Conservation (phyloP, 495 filamentous ascomycete species). For the Aspergillus bridgeri region DNA sequence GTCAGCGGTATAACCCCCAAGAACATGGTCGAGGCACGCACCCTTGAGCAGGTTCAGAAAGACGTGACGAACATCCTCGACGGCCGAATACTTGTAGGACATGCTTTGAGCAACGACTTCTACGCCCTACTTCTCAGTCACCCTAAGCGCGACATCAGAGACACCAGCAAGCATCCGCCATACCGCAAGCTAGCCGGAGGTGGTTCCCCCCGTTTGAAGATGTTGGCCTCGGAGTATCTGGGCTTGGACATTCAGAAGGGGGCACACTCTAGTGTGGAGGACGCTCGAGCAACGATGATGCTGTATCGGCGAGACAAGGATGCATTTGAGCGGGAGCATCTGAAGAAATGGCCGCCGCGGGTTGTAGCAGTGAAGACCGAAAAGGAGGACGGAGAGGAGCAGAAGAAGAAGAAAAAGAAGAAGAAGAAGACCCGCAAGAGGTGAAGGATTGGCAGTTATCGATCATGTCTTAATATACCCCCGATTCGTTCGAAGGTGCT, state of each 20-base stretch:
- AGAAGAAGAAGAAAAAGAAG: slow-evolving; percentile 51
- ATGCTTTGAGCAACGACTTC: slow-evolving; percentile 86
- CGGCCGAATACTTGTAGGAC: slow-evolving; percentile 76
- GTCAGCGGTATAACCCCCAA: slow-evolving; percentile 74
- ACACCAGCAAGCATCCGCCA: slow-evolving; percentile 73
- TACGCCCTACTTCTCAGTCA: slow-evolving; percentile 72
- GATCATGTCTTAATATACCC: slow-evolving; percentile 28
- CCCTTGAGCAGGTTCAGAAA: slow-evolving; percentile 70
- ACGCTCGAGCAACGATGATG: slow-evolving; percentile 85
- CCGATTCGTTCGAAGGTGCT: slow-evolving; percentile 10
- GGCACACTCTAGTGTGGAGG: slow-evolving; percentile 74
- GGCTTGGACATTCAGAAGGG: slow-evolving; percentile 81
- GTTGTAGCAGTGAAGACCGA: slow-evolving; percentile 38
- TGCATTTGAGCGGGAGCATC: slow-evolving; percentile 76
- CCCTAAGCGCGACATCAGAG: slow-evolving; percentile 70
- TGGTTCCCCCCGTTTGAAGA: slow-evolving; percentile 71
- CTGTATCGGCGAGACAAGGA: slow-evolving; percentile 77
- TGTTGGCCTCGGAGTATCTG: slow-evolving; percentile 71
- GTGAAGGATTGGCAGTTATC: slow-evolving; percentile 22
- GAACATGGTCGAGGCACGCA: slow-evolving; percentile 63
- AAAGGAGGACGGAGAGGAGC: slow-evolving; percentile 35
- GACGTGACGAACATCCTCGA: slow-evolving; percentile 69
- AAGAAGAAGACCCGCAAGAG: slow-evolving; percentile 52
- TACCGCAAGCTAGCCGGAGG: slow-evolving; percentile 75
- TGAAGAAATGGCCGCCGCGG: slow-evolving; percentile 56